phyloP scores from a whole-genome alignment of 1,139 yeast genomes.

The Ogataea hybrid region DNA sequence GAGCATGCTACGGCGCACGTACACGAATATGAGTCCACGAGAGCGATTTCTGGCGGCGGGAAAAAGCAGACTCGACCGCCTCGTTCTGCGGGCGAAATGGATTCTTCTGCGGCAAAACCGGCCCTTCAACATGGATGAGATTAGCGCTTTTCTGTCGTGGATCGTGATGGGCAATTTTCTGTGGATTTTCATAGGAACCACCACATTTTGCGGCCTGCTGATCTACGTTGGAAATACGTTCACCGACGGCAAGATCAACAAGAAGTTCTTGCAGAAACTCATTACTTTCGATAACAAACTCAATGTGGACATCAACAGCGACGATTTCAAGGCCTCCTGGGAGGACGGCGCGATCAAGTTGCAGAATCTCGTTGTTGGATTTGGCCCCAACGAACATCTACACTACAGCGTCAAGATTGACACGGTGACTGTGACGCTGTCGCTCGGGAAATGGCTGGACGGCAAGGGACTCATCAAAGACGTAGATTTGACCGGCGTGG shows the following conservation, averaged over 20 bases:
- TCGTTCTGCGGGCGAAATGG: constrained; percentile 61
- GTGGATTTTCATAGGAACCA: constrained; percentile 80
- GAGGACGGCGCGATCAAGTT: constrained; percentile 59
- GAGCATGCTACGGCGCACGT: neutral
- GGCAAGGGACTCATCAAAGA: constrained; percentile 66
- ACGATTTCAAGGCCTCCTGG: constrained; percentile 42
- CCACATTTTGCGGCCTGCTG: constrained; percentile 59
- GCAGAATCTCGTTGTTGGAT: constrained; percentile 45
- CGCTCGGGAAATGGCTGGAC: constrained; percentile 67
- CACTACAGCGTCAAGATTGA: constrained; percentile 44
- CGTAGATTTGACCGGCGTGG: constrained; percentile 59
- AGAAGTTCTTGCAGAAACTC: constrained; percentile 24
- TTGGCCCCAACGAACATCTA: constrained; percentile 27
- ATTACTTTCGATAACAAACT: constrained; percentile 37
- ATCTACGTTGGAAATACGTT: constrained; percentile 29
- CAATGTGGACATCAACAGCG: constrained; percentile 45
- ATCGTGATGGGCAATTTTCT: constrained; percentile 81
- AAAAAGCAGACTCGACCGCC: constrained; percentile 10
- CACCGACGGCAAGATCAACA: constrained; percentile 27
- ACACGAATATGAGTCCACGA: constrained; percentile 1
- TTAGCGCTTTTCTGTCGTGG: constrained; percentile 90
- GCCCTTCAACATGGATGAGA: constrained; percentile 86
- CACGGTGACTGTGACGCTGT: constrained; percentile 54
- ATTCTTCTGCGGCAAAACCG: constrained; percentile 56
- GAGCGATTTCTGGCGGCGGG: constrained; percentile 20